A percentile compares a stretch with the other conserved stretches of the same genome.
These are phyloP conservation scores for Microcos paniculata DNA, from an alignment of 345 rosid species.

Conservation along the genomic window DNA sequence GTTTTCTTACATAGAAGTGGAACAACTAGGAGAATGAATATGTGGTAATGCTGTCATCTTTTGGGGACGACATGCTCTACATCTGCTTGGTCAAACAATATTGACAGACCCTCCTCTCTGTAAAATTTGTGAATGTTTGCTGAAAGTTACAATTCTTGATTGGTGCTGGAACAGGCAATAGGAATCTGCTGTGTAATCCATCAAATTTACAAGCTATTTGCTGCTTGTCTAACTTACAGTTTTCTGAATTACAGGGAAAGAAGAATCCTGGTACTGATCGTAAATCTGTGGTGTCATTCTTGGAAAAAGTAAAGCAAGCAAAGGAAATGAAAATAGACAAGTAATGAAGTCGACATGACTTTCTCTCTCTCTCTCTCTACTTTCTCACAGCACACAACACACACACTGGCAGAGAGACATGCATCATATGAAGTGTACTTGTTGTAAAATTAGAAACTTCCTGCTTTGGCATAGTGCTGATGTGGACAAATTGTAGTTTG, in stretches of 20 bases:
- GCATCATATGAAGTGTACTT: background rate
- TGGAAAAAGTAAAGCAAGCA: slow-evolving; percentile 58
- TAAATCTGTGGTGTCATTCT: slow-evolving; percentile 53
- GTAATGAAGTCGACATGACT: slow-evolving; percentile 33
- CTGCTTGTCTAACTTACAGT: slow-evolving; percentile 5
- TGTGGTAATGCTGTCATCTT: background rate
- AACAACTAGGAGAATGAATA: background rate
- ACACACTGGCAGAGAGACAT: background rate
- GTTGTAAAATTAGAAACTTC: background rate
- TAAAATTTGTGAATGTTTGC: slow-evolving; percentile 1
- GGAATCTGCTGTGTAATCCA: background rate
- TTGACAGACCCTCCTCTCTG: background rate
- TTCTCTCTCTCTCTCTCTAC: background rate
- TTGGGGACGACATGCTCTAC: background rate
- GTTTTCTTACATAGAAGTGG: background rate
- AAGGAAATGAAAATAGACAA: slow-evolving; percentile 93
- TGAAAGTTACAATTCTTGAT: background rate
- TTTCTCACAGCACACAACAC: background rate
- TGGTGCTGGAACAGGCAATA: background rate
- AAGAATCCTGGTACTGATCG: slow-evolving; percentile 85
- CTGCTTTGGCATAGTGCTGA: background rate
- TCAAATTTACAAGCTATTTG: background rate
- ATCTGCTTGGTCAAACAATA: background rate
- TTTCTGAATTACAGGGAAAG: slow-evolving; percentile 68
- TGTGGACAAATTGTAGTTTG: background rate